Base-by-base conservation (phyloP, 768 basidiomycete species). In the Naganishia friedmannii region DNA sequence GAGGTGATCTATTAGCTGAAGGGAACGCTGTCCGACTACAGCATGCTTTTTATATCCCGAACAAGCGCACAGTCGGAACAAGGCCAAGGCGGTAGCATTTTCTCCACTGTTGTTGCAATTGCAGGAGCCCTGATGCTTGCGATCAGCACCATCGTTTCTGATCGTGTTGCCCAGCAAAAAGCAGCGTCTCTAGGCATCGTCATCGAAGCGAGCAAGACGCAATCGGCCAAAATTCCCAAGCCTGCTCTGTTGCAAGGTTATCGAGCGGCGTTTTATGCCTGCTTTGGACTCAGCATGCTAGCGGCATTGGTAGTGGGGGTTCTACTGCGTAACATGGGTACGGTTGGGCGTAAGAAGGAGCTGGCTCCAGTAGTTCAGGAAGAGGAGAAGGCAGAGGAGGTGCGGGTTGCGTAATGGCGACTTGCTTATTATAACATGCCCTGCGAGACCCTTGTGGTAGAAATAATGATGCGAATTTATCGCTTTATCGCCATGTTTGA, bases 31-130 rank as follows among this genome's bases (percentile, higher is more conserved):
- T 31, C 19, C 17, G n/a, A n/a, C 48, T 51, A 51, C 48, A 55
- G 54, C 54, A 55, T 55, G 54, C 54, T 55, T 34, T 55, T 55
- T 29, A 55, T 55, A 29, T 55, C 54, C 21, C 28, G 54, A 55
- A 55, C 54, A 32, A 55, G 54, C 29, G 19, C 54, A 29, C 54
- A 55, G 29, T 29, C 54, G 54, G 54, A 55, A 55, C 54, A 55
- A 19, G 54, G 54, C 29, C 54, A 55, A 55, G 54, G 54, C 23
- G 54, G 54, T 34, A 55, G 54, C 29, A 55, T 55, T 13, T 55
- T 55, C 32, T 55, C 54, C 29, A 26, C 54, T 7, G 32, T 55
- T 3, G 54, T 55, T 34, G 54, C 54, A 6, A 32, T 55, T 34
- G 54, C 29, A 55, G 32, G 54, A 17, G 54, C 54, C 5, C 29